Percentiles rank a stretch among this genome's conserved stretches.
Evolutionary conservation across 108 stramenopile species (phyloP).

Genomic region (Fistulifera pelliculosa): DNA sequence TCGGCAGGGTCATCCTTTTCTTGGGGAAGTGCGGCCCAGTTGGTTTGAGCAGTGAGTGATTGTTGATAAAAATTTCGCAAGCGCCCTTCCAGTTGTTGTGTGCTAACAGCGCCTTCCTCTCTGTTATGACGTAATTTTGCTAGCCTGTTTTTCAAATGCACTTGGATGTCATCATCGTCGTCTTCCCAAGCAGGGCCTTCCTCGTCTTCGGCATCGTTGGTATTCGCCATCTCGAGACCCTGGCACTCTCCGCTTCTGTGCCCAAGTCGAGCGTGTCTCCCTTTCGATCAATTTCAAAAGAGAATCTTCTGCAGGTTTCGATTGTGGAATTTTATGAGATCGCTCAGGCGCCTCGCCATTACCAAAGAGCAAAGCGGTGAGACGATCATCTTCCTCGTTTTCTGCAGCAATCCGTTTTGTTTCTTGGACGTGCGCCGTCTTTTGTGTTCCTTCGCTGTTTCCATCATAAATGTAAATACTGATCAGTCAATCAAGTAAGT

Average conservation of each 20-base stretch:
- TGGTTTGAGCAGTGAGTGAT: constrained; percentile 51
- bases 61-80: constrained; percentile 58
- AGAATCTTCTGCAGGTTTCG: constrained; percentile 6
- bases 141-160: constrained; percentile 32
- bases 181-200: constrained; percentile 35
- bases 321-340: constrained; percentile 1
- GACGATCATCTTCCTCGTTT: constrained; percentile 23
- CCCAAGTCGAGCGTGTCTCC: constrained; percentile 12
- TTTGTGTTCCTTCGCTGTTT: no score
- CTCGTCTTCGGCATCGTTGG: constrained; percentile 3
- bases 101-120: constrained; percentile 37
- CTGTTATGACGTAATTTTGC: constrained; percentile 55
- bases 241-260: background rate
- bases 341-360: constrained; percentile 6
- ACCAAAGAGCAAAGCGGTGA: constrained; percentile 39
- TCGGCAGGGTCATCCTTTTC: constrained; percentile 25
- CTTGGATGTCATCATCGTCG: constrained; percentile 28
- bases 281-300: constrained; percentile 38
- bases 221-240: constrained; percentile 5
- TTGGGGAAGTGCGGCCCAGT: constrained; percentile 49
- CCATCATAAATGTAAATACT: no score
- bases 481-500: no score
- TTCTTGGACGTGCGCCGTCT: background rate
- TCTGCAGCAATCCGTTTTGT: constrained; percentile 15
- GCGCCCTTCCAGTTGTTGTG: constrained; percentile 62